Evolutionary conservation across 2,329 filamentous ascomycete genomes (phyloP), one percentile per base, ranked within the genome.

Genomic region (Fusarium citri): DNA sequence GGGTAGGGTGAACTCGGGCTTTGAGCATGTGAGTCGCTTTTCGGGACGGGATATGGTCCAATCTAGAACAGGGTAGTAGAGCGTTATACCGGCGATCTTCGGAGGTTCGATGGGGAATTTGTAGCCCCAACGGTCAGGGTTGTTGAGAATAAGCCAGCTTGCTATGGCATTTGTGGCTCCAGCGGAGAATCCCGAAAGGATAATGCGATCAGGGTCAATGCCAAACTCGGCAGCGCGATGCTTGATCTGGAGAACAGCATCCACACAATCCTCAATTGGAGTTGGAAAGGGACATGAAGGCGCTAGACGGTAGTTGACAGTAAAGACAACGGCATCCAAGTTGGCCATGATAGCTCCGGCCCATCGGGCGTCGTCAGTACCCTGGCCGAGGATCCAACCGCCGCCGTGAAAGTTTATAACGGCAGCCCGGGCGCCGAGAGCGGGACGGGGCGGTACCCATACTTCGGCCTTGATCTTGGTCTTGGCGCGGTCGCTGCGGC

Each of bases 381-480:
- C 88, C 48, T 84, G 83, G 15, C 90, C 90, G 31, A 91, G 78
- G 9, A 89, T 87, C 79, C 90, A 91, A 8, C 90, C 90, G 23
- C 90, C 90, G 26, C 89, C 89, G 73, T 92, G 90, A 72, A 89
- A 90, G 76, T 91, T 90, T 70, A 92, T 83, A 28, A 92, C 82
- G 20, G 86, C 86, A 0, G 89, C 84, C 66, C 83, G 84, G 28
- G 77, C 75, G 18, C 77, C 78, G 58, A 76, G 63, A 20, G 74
- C 74, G 23, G 75, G 73, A 47, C 77, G 76, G 41, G 79, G 78
- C 41, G 81, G 79, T 23, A 77, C 77, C 81, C 82, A 81, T 43
- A 87, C 82, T 76, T 87, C 85, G 26, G 85, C 80, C 68, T 80
- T 80, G 74, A 84, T 74, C 61, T 73, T 74, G 25, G 69, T 82